Evolutionary conservation across 1,284 basidiomycete species (phyloP).

Genomic region (Xerocomus amazonicus): DNA sequence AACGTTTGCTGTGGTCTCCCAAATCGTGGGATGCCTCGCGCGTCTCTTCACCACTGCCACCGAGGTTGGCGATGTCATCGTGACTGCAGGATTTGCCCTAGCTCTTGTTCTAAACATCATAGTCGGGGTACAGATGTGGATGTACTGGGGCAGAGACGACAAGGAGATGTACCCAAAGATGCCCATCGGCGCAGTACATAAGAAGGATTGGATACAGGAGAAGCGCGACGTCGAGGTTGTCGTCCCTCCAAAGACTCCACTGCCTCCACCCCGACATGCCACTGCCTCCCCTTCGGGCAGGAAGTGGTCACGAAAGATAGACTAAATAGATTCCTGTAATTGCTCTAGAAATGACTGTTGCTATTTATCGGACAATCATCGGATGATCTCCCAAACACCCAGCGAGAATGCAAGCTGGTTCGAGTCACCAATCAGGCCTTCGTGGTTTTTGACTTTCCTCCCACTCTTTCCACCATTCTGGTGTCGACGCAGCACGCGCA

Average conservation of each 20-base stretch:
- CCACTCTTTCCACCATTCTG: slow-evolving; percentile 33
- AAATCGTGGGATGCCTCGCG: slow-evolving; percentile 81
- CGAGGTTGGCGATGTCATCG: slow-evolving; percentile 78
- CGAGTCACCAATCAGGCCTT: slow-evolving; percentile 5
- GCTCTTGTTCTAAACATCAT: slow-evolving; percentile 78
- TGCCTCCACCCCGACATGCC: slow-evolving; percentile 37
- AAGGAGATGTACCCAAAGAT: slow-evolving; percentile 33
- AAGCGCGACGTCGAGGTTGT: slow-evolving; percentile 42
- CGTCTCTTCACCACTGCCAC: slow-evolving; percentile 86
- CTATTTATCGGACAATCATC: slow-evolving; percentile 14
- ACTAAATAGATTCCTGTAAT: slow-evolving; percentile 37
- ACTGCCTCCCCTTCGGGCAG: slow-evolving; percentile 45
- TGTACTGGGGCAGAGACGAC: slow-evolving; percentile 71
- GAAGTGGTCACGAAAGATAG: slow-evolving; percentile 71
- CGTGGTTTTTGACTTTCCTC: slow-evolving; percentile 21
- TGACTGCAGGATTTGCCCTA: slow-evolving; percentile 77
- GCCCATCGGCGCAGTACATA: slow-evolving; percentile 18
- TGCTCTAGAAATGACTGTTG: slow-evolving; percentile 7
- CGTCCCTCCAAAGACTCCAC: slow-evolving; percentile 37
- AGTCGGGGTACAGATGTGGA: slow-evolving; percentile 76
- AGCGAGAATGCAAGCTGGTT: background rate
- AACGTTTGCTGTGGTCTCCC: slow-evolving; percentile 81
- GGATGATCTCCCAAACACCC: slow-evolving; percentile 1
- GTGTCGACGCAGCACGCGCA: slow-evolving; percentile 19
- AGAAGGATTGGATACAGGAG: slow-evolving; percentile 30